A percentile compares a stretch with the other conserved stretches of the same genome.
Conservation (phyloP, 768 basidiomycete species). For the Mycena sanguinolenta region DNA sequence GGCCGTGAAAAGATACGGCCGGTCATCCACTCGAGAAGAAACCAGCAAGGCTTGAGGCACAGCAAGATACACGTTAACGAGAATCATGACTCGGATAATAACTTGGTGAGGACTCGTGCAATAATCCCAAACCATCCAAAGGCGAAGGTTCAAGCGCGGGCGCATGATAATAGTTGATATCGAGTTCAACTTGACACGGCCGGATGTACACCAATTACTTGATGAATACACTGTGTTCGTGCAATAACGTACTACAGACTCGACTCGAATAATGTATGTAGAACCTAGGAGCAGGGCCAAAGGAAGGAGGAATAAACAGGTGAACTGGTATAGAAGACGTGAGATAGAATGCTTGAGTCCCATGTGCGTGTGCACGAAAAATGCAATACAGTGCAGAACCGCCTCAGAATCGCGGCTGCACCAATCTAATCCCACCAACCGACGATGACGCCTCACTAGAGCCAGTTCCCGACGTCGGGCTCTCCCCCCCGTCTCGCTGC, state of each 20-base stretch:
- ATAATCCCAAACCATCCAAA: too few relatives aligned
- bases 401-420: slow-evolving; percentile 45
- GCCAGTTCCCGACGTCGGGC: slow-evolving; percentile 35
- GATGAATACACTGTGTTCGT: slow-evolving; percentile 3
- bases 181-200: too few relatives aligned
- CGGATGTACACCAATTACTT: not conserved
- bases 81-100: too few relatives aligned
- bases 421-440: slow-evolving; percentile 56
- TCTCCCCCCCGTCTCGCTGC: slow-evolving; percentile 46
- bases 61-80: too few relatives aligned
- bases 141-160: too few relatives aligned
- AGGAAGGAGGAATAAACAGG: not conserved
- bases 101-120: too few relatives aligned
- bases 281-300: not conserved
- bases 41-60: too few relatives aligned
- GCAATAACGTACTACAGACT: not conserved
- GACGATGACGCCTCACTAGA: slow-evolving; percentile 19
- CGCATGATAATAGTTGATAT: too few relatives aligned
- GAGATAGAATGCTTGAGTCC: slow-evolving; percentile 10
- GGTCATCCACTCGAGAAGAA: too few relatives aligned
- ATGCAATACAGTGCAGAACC: not conserved
- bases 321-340: slow-evolving; percentile 1
- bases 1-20: too few relatives aligned
- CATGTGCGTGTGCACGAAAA: not conserved
- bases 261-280: slow-evolving; percentile 4